Conservation (phyloP, 1,284 basidiomycete genomes). For the Moesziomyces globuligerus region DNA sequence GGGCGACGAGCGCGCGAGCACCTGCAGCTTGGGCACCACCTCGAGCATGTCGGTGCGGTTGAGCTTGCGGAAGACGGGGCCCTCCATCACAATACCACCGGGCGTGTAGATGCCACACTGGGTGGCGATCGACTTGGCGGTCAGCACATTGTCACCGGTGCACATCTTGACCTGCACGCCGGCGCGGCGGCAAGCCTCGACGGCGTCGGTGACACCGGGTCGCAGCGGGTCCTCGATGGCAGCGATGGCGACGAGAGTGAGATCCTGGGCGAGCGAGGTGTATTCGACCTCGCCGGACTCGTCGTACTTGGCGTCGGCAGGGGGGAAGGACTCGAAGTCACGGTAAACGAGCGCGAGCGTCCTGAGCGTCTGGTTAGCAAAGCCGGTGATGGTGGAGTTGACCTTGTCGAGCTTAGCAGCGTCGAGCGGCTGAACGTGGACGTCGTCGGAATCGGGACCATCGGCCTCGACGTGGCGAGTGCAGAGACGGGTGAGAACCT, state of each 20-base stretch:
- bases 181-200: slow-evolving; percentile 83
- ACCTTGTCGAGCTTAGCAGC: slow-evolving; percentile 80
- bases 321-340: slow-evolving; percentile 88
- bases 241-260: slow-evolving; percentile 86
- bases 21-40: slow-evolving; percentile 72
- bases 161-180: slow-evolving; percentile 99
- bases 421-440: slow-evolving; percentile 34
- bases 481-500: slow-evolving; percentile 85
- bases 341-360: slow-evolving; percentile 93
- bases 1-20: slow-evolving; percentile 90
- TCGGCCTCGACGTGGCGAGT: slow-evolving; percentile 77
- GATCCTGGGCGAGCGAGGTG: slow-evolving; percentile 76
- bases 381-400: slow-evolving; percentile 90
- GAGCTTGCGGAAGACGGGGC: slow-evolving; percentile 76
- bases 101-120: slow-evolving; percentile 94
- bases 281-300: slow-evolving; percentile 75
- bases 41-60: slow-evolving; percentile 70
- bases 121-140: slow-evolving; percentile 86
- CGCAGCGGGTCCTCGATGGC: slow-evolving; percentile 97
- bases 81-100: slow-evolving; percentile 96
- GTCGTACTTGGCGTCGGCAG: slow-evolving; percentile 70
- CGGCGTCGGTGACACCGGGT: slow-evolving; percentile 86
- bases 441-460: slow-evolving; percentile 68
- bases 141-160: slow-evolving; percentile 93
- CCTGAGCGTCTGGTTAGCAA: slow-evolving; percentile 91